phyloP scores from a whole-genome alignment of 2,329 filamentous ascomycete genomes.

The Ophioceras dolichostomum region DNA sequence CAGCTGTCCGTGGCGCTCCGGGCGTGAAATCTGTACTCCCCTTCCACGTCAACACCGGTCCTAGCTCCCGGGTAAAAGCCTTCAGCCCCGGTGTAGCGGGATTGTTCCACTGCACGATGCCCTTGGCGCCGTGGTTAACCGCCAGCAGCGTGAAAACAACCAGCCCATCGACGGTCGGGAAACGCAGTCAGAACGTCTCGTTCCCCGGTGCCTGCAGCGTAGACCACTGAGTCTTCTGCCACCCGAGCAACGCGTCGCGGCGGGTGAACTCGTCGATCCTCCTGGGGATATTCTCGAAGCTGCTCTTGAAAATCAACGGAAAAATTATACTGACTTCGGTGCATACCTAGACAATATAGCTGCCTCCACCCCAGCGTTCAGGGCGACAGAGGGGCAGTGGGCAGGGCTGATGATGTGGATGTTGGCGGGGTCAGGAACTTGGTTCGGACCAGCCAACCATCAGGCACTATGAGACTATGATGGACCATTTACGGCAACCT shows the following conservation, averaged over 20 bases:
- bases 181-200: slow-evolving; percentile 31
- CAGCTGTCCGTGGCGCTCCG: background rate
- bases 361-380: no score
- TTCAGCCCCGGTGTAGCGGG: slow-evolving; percentile 13
- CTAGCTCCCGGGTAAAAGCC: background rate
- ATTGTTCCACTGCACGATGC: slow-evolving; percentile 31
- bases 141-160: slow-evolving; percentile 31
- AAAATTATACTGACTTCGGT: no score
- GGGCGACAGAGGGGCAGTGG: no score
- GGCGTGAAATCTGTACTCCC: background rate
- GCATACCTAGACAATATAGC: no score
- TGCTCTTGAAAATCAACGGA: background rate
- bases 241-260: background rate
- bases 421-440: no score
- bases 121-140: slow-evolving; percentile 31
- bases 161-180: slow-evolving; percentile 28
- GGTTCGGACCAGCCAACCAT: no score
- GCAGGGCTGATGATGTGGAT: no score
- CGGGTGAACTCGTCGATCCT: background rate
- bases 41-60: background rate
- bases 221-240: background rate
- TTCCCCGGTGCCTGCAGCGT: background rate
- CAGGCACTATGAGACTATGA: no score
- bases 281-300: background rate
- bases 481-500: no score